A percentile compares a stretch with the other conserved stretches of the same genome.
Conservation (phyloP, 2,329 filamentous ascomycete genomes). For the Colletotrichum aenigma region DNA sequence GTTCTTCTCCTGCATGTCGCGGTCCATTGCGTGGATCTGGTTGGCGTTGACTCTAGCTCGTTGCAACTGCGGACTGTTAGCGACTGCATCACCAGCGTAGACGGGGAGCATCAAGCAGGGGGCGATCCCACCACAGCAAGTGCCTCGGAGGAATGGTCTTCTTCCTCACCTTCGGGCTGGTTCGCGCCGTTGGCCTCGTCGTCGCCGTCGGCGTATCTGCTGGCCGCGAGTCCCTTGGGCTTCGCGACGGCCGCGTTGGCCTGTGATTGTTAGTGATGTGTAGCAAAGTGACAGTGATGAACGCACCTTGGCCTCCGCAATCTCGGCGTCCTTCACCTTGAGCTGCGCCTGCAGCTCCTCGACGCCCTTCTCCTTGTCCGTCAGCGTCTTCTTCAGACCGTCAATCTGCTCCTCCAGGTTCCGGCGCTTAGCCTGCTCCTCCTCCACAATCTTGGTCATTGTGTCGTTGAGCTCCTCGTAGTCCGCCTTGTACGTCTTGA, state of each 20-base stretch:
- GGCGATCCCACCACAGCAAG: slow-evolving; percentile 69
- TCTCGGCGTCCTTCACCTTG: slow-evolving; percentile 68
- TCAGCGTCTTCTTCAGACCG: slow-evolving; percentile 47
- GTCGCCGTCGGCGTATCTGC: slow-evolving; percentile 53
- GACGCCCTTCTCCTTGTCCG: slow-evolving; percentile 52
- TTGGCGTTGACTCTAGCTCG: slow-evolving; percentile 43
- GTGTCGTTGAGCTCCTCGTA: slow-evolving; percentile 69
- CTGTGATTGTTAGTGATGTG: slow-evolving; percentile 33
- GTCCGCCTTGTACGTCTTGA: slow-evolving; percentile 62
- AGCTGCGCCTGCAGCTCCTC: slow-evolving; percentile 58
- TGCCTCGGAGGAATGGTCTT: slow-evolving; percentile 68
- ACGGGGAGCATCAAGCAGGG: slow-evolving; percentile 48
- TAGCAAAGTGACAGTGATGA: no score
- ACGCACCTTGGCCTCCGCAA: slow-evolving; percentile 64
- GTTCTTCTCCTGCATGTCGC: slow-evolving; percentile 61
- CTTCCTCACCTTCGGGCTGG: slow-evolving; percentile 61
- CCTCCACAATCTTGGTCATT: slow-evolving; percentile 64
- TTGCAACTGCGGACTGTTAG: slow-evolving; percentile 28
- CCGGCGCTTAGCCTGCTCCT: slow-evolving; percentile 59
- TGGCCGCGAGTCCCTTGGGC: slow-evolving; percentile 57
- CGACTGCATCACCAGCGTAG: slow-evolving; percentile 13
- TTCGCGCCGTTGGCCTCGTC: slow-evolving; percentile 36
- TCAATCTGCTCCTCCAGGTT: slow-evolving; percentile 54
- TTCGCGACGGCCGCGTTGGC: slow-evolving; percentile 47
- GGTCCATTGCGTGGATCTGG: slow-evolving; percentile 58